Percentiles rank a stretch among this genome's conserved stretches.
Conservation (phyloP, 768 basidiomycete species). For the Phylloporus sp. region DNA sequence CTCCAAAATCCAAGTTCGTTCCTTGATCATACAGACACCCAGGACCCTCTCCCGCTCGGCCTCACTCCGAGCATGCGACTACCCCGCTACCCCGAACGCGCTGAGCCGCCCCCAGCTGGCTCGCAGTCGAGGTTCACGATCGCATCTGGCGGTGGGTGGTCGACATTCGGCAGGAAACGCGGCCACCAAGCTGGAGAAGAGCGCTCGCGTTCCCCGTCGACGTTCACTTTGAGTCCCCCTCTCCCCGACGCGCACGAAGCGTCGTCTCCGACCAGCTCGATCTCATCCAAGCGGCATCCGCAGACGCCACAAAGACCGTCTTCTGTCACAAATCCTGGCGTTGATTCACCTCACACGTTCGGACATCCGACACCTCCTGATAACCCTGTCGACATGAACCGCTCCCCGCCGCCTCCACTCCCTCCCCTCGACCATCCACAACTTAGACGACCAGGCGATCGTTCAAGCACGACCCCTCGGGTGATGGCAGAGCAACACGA, state of each 20-base stretch:
- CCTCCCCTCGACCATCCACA: constrained; percentile 48
- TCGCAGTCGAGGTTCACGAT: constrained; percentile 8
- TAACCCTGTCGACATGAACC: constrained; percentile 23
- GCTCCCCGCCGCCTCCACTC: constrained; percentile 45
- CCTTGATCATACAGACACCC: constrained; percentile 17
- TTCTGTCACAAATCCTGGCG: constrained; percentile 17
- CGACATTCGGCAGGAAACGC: constrained; percentile 33
- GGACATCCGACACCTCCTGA: constrained; percentile 35
- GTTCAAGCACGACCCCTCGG: constrained; percentile 25
- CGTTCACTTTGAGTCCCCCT: constrained; percentile 15
- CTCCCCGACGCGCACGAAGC: constrained; percentile 6
- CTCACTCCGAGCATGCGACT: constrained; percentile 29
- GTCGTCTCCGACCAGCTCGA: constrained; percentile 30
- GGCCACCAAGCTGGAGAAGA: constrained; percentile 12
- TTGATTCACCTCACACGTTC: constrained; percentile 40
- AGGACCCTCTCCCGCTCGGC: constrained; percentile 12
- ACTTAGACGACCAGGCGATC: constrained; percentile 18
- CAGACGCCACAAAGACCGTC: constrained; percentile 24
- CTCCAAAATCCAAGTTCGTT: constrained; percentile 29
- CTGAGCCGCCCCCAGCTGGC: not conserved
- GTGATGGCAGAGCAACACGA: constrained; percentile 6
- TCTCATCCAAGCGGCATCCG: constrained; percentile 24
- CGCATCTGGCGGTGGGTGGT: constrained; percentile 26
- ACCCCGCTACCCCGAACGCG: constrained; percentile 7
- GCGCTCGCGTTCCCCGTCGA: constrained; percentile 18